Evolutionary conservation across 2,329 filamentous ascomycete species (phyloP), one percentile per base, ranked within the genome.

Genomic region (Hypoxylon sp.): DNA sequence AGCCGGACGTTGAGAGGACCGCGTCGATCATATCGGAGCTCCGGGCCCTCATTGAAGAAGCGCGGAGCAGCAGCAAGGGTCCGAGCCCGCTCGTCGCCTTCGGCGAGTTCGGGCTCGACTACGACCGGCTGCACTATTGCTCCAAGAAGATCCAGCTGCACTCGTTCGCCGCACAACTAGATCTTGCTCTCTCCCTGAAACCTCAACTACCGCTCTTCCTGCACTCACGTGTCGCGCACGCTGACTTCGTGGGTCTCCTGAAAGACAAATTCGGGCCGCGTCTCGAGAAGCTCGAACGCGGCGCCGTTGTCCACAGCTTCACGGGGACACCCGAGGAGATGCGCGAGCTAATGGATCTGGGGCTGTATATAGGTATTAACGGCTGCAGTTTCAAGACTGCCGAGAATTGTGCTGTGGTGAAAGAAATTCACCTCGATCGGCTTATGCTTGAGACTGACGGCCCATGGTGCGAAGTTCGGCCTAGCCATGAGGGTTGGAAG

Each of bases 401-500:
- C 10, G 93, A 97, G 77, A 99, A 98, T 74, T 88, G 97, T 43
- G 90, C 87, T 13, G 94, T 98, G 2, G 93, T 98, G 10, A 89
- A 86, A 69, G 87, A 91, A 66, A 89, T 98, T 41, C 91, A 90
- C 10, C 82, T 99, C 10, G 89, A 94, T 61, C 83, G 90, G 50
- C 80, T 99, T 59, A 97, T 98, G 86, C 89, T 99, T 51, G 96
- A 99, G 84, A 99, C 96, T 0, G 96, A 99, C 78, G 96, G 96
- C 2, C 96, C 96, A 2, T 99, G 96, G 92, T 99, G 96, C 77
- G 96, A 99, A 79, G 95, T 99, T 65, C 86, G 96, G 23, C 91
- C 94, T 0, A 93, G 89, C 30, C 95, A 99, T 80, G 94, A 94
- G 30, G 93, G 93, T 2, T 92, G 91, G 74, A 91, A 91, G 79